Evolutionary conservation across 23 red algal genomes (phyloP).

Genomic region (Gracilariopsis chorda): DNA sequence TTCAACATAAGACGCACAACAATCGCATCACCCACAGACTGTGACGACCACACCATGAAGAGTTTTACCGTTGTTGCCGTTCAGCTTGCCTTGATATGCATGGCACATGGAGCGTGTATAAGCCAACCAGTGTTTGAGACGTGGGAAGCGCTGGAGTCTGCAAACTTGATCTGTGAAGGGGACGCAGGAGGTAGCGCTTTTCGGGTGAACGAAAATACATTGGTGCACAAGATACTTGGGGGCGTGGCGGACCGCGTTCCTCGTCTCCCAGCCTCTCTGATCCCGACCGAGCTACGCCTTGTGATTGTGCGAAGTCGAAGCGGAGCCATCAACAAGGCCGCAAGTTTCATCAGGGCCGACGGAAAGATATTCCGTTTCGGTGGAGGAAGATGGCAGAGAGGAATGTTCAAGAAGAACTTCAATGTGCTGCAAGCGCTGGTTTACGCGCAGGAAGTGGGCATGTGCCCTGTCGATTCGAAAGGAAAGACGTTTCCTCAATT

Average conservation of each 20-base stretch:
- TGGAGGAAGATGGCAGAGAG: not conserved
- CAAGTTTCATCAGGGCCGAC: not conserved
- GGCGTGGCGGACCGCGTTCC: not conserved
- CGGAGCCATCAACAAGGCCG: not conserved
- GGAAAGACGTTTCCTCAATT: not conserved
- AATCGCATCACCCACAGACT: too few relatives aligned
- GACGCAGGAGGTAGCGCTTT: not conserved
- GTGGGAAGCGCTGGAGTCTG: constrained; percentile 19
- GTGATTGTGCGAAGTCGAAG: not conserved
- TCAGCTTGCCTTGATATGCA: too few relatives aligned
- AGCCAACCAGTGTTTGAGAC: constrained; percentile 23
- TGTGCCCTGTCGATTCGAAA: not conserved
- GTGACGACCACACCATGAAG: too few relatives aligned
- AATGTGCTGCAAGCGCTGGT: constrained; percentile 19
- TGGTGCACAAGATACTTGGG: not conserved
- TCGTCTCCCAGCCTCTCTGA: not conserved
- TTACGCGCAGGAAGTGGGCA: constrained; percentile 3
- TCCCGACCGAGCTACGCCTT: not conserved
- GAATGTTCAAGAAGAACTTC: not conserved
- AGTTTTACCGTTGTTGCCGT: too few relatives aligned
- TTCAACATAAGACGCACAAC: too few relatives aligned
- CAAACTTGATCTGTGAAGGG: not conserved
- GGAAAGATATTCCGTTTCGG: not conserved
- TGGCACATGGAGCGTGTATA: not conserved
- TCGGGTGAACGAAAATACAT: not conserved